These are phyloP conservation scores for Geosiphon pyriformis DNA, from an alignment of 192 early-diverging fungal species.

Conservation along the genomic window DNA sequence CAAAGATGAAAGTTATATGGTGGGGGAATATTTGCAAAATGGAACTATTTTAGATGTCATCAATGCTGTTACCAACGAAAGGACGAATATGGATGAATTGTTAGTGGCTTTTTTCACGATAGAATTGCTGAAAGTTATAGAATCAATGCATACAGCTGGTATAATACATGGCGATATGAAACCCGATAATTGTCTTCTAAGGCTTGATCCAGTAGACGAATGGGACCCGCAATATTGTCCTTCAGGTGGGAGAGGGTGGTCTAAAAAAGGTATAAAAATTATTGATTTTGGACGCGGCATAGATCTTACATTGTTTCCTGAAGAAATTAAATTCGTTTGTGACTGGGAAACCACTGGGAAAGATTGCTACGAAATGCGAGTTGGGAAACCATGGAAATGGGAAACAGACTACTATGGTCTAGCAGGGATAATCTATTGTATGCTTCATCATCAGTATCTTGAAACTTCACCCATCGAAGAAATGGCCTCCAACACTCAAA, in stretches of 20 bases:
- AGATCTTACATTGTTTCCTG: conserved; percentile 25
- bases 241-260: conserved; percentile 15
- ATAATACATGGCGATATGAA: conserved; percentile 37
- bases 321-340: conserved; percentile 16
- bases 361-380: conserved; percentile 25
- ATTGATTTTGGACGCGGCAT: conserved; percentile 34
- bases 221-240: conserved; percentile 17
- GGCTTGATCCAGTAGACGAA: conserved; percentile 3
- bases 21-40: conserved; percentile 19
- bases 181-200: conserved; percentile 27
- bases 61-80: conserved; percentile 4
- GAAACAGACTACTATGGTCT: conserved; percentile 31
- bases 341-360: conserved; percentile 17
- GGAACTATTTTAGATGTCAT: conserved; percentile 27
- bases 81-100: conserved; percentile 24
- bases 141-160: conserved; percentile 20
- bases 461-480: conserved; percentile 4
- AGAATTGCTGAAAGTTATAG: conserved; percentile 23
- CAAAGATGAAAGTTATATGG: conserved; percentile 24
- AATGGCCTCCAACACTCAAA: neutral
- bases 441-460: conserved; percentile 27
- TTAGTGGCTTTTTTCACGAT: conserved; percentile 25
- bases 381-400: conserved; percentile 23
- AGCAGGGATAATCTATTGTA: conserved; percentile 26
- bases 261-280: conserved; percentile 23